These are phyloP conservation scores for Populus davidiana DNA, from an alignment of 345 rosid genomes.

Conservation along the genomic window DNA sequence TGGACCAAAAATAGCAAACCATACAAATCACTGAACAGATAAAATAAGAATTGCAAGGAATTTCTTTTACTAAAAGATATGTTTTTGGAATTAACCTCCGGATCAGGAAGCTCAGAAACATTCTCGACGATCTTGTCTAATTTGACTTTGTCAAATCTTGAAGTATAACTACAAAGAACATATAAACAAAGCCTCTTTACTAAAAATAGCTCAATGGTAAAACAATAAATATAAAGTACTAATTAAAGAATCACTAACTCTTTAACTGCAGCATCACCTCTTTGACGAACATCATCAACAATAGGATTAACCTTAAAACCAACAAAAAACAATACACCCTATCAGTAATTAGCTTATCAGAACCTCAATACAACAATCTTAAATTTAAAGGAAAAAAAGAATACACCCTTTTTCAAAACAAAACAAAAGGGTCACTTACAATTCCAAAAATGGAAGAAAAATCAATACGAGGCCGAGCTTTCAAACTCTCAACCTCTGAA, in stretches of 20 bases:
- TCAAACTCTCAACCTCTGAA: conserved; percentile 51
- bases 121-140: conserved; percentile 52
- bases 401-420: neutral
- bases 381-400: neutral
- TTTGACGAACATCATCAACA: conserved; percentile 62
- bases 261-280: conserved; percentile 84
- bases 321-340: too few relatives aligned
- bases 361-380: too few relatives aligned
- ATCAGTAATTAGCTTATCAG: too few relatives aligned
- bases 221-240: neutral
- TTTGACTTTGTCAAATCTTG: conserved; percentile 73
- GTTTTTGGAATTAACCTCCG: conserved; percentile 45
- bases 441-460: conserved; percentile 65
- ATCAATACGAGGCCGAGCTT: conserved; percentile 81
- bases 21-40: neutral
- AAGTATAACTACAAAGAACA: conserved; percentile 56
- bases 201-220: neutral
- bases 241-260: conserved; percentile 43
- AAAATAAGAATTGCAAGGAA: neutral
- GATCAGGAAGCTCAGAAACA: conserved; percentile 62
- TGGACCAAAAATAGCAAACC: neutral
- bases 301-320: conserved; percentile 62
- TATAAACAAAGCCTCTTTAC: neutral
- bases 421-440: conserved; percentile 30
- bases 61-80: neutral